phyloP scores from a whole-genome alignment of 2,329 filamentous ascomycete genomes.

The Lomentospora prolificans region DNA sequence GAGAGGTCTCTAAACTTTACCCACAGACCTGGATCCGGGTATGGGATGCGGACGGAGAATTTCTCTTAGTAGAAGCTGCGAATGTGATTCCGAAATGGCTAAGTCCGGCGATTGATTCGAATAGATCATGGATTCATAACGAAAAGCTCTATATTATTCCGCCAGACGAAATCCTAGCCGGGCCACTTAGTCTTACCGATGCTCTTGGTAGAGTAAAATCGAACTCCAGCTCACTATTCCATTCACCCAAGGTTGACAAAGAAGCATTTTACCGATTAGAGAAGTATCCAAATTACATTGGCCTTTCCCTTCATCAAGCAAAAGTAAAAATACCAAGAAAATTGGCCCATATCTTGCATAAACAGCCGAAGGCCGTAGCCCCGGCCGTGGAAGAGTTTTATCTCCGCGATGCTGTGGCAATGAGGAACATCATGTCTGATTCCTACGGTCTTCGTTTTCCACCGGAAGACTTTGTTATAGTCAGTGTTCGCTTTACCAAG shows the following conservation, averaged over 20 bases:
- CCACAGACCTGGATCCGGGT: conserved; percentile 71
- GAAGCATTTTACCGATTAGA: conserved; percentile 85
- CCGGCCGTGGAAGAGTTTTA: conserved; percentile 89
- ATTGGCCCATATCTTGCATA: conserved; percentile 68
- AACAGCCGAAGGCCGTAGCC: conserved; percentile 65
- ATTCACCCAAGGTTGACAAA: conserved; percentile 66
- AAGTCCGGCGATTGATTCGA: conserved; percentile 78
- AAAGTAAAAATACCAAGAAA: conserved; percentile 68
- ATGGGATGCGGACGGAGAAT: conserved; percentile 86
- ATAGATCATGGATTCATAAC: conserved; percentile 81
- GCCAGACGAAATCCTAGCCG: conserved; percentile 25
- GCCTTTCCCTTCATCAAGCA: conserved; percentile 65
- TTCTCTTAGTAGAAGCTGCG: conserved; percentile 87
- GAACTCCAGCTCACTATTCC: conserved; percentile 49
- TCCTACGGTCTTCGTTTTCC: conserved; percentile 52
- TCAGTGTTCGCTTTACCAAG: conserved; percentile 75
- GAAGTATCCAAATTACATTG: conserved; percentile 72
- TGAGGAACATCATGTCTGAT: conserved; percentile 56
- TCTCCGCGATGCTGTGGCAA: conserved; percentile 67
- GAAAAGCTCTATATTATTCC: conserved; percentile 69
- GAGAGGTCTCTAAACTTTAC: conserved; percentile 66
- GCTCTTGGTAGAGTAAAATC: conserved; percentile 52
- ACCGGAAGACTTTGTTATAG: conserved; percentile 67
- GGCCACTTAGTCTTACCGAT: conserved; percentile 48
- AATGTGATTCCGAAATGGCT: conserved; percentile 82